Conservation (phyloP, 352 stramenopile species). For the Pythium grandisporangium region DNA sequence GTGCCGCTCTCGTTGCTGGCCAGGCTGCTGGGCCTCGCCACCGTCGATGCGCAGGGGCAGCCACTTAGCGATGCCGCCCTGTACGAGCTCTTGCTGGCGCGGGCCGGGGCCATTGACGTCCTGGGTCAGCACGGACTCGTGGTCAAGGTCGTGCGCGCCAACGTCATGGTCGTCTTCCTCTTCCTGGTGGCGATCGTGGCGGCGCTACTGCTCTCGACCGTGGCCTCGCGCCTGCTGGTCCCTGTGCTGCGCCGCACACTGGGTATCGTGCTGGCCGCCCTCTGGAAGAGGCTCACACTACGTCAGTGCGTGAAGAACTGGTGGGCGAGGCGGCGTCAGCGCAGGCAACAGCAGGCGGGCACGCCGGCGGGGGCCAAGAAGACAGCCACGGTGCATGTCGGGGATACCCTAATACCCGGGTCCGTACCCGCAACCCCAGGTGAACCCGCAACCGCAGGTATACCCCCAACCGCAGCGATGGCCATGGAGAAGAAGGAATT, state of each 20-base stretch:
- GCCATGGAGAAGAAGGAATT: too few relatives aligned
- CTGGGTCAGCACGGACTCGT: conserved; percentile 47
- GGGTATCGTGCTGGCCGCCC: conserved; percentile 14
- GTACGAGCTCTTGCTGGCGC: conserved; percentile 28
- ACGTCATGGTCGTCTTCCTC: conserved; percentile 67
- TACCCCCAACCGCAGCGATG: too few relatives aligned
- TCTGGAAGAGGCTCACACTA: conserved; percentile 25
- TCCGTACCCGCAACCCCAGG: too few relatives aligned
- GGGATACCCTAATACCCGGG: conserved; percentile 8
- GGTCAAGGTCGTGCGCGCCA: conserved; percentile 59
- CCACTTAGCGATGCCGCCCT: conserved; percentile 17
- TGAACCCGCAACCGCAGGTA: too few relatives aligned
- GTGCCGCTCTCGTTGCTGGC: conserved; percentile 37
- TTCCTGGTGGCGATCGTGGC: conserved; percentile 44
- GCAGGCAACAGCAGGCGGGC: background rate
- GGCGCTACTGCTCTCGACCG: conserved; percentile 43
- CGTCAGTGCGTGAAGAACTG: too few relatives aligned
- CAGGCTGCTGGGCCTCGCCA: conserved; percentile 17
- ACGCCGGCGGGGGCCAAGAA: conserved; percentile 7
- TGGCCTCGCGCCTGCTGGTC: conserved; percentile 37
- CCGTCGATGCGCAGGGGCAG: conserved; percentile 14
- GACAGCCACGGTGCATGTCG: conserved; percentile 30
- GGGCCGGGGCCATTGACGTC: conserved; percentile 34
- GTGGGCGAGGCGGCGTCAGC: background rate
- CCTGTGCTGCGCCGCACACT: conserved; percentile 37